Percentiles rank a stretch among this genome's conserved stretches.
These are phyloP conservation scores for Xanthoparmelia taractica DNA, from an alignment of 495 filamentous ascomycete species.

Conservation along the genomic window DNA sequence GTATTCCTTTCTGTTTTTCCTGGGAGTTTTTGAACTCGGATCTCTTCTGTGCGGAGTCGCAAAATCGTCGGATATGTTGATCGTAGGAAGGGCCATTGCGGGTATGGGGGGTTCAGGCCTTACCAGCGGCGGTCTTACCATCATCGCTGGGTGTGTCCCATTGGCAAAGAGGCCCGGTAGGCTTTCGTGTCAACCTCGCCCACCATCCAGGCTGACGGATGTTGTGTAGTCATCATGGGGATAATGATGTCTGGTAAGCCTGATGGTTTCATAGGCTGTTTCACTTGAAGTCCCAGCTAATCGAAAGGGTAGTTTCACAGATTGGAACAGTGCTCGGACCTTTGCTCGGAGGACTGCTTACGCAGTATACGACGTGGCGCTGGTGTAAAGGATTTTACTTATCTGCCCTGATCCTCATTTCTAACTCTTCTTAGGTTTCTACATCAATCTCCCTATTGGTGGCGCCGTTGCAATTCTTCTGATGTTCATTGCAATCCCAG, in stretches of 20 bases:
- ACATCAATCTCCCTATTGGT: conserved; percentile 57
- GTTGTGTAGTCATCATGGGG: conserved; percentile 28
- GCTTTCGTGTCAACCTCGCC: background rate
- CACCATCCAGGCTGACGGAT: background rate
- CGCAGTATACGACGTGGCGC: conserved; percentile 45
- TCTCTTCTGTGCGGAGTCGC: conserved; percentile 40
- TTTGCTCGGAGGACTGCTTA: conserved; percentile 51
- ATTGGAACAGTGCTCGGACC: conserved; percentile 43
- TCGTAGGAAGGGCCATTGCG: conserved; percentile 40
- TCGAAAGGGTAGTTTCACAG: conserved; percentile 23
- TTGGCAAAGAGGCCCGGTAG: conserved; percentile 37
- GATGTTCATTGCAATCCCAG: conserved; percentile 43
- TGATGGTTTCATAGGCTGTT: background rate
- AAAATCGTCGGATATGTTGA: conserved; percentile 38
- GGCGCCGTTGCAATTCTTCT: conserved; percentile 41
- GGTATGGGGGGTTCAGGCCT: conserved; percentile 41
- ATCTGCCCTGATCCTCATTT: conserved; percentile 10
- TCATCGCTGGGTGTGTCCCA: conserved; percentile 41
- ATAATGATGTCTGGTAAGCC: conserved; percentile 28
- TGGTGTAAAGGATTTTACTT: conserved; percentile 39
- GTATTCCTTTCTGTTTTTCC: conserved; percentile 34
- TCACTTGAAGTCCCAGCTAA: background rate
- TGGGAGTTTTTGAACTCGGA: conserved; percentile 38
- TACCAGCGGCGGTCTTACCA: conserved; percentile 46
- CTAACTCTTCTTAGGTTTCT: conserved; percentile 45